phyloP scores from a whole-genome alignment of 305 asterid genomes.

The Fraxinus albicans region DNA sequence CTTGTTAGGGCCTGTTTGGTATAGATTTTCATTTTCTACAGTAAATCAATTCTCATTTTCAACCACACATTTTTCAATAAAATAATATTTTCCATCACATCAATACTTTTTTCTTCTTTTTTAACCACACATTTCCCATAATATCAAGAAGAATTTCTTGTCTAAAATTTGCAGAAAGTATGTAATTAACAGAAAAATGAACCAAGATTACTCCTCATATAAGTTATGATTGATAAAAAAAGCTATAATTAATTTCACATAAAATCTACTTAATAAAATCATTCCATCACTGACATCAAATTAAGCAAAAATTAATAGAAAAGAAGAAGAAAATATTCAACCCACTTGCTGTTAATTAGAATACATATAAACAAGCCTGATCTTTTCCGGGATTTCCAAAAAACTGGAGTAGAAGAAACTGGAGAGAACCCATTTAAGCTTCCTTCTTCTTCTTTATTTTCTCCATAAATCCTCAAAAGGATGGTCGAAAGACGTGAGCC shows the following conservation, averaged over 20 bases:
- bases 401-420: constrained; percentile 63
- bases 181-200: background rate
- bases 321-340: background rate
- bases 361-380: constrained; percentile 32
- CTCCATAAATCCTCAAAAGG: too few species aligned
- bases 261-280: background rate
- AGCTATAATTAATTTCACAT: constrained; percentile 7
- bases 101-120: too few species aligned
- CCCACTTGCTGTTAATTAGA: too few species aligned
- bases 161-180: background rate
- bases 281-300: background rate
- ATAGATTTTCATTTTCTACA: too few species aligned
- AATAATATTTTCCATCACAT: too few species aligned
- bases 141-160: background rate
- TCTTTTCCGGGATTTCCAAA: constrained; percentile 82
- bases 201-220: background rate
- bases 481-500: too few species aligned
- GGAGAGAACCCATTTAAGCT: constrained; percentile 63
- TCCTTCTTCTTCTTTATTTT: constrained; percentile 34
- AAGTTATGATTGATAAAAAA: too few species aligned
- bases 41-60: too few species aligned
- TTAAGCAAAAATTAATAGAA: background rate
- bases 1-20: too few species aligned
- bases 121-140: too few species aligned
- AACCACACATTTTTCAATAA: too few species aligned